A percentile compares a stretch with the other conserved stretches of the same genome.
These are phyloP conservation scores for Arabidopsis hybrid DNA, from an alignment of 441 rosid genomes.

Conservation along the genomic window DNA sequence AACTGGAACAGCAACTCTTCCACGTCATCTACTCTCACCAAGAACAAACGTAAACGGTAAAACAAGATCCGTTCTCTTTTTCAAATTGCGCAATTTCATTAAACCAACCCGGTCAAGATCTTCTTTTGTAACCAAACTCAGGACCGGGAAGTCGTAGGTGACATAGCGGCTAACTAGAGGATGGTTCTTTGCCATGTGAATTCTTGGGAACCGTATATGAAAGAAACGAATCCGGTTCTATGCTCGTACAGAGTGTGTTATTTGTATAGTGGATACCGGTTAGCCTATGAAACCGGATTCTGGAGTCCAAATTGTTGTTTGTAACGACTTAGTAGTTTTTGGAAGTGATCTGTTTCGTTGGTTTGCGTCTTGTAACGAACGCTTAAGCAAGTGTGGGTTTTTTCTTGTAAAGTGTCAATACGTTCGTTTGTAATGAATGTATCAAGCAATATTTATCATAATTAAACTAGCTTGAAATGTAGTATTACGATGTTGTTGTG, in stretches of 20 bases:
- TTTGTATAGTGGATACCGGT: slow-evolving; percentile 18
- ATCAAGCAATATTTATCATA: too few species aligned
- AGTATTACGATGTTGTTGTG: too few species aligned
- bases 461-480: too few species aligned
- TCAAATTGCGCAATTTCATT: background rate
- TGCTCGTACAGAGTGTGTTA: slow-evolving; percentile 2
- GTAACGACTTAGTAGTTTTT: slow-evolving; percentile 12
- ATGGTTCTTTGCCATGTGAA: slow-evolving; percentile 29
- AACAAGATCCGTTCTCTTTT: background rate
- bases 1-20: slow-evolving; percentile 97
- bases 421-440: too few species aligned
- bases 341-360: slow-evolving; percentile 16
- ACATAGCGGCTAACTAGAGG: slow-evolving; percentile 17
- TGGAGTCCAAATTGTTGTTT: slow-evolving; percentile 14
- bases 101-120: slow-evolving; percentile 12
- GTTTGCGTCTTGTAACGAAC: slow-evolving; percentile 34
- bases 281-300: slow-evolving; percentile 19
- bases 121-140: slow-evolving; percentile 23
- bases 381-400: slow-evolving; percentile 12
- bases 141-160: slow-evolving; percentile 41
- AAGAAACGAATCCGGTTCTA: slow-evolving; percentile 7
- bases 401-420: slow-evolving; percentile 8
- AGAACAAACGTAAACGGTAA: slow-evolving; percentile 94
- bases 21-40: slow-evolving; percentile 67
- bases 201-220: slow-evolving; percentile 5